A percentile compares a stretch with the other conserved stretches of the same genome.
Conservation (phyloP, 139 green algal genomes). For the Ettlia oleoabundans region DNA sequence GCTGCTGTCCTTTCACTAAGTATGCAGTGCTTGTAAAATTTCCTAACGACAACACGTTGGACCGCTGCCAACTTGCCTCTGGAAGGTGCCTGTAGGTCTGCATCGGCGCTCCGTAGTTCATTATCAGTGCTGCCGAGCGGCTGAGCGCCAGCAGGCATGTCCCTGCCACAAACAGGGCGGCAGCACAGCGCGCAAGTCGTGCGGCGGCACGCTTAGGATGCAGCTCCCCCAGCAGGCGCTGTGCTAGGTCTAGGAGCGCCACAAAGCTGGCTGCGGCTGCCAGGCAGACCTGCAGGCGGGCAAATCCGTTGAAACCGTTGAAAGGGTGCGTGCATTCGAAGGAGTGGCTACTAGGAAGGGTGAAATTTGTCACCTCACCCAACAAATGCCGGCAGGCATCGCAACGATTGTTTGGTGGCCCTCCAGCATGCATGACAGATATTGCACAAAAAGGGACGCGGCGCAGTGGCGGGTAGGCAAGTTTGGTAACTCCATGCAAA, state of each 20-base stretch:
- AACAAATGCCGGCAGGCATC: not conserved
- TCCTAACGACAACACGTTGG: not conserved
- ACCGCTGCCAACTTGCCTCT: not conserved
- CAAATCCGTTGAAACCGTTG: not conserved
- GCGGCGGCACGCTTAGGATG: not conserved
- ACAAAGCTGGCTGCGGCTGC: slow-evolving; percentile 59
- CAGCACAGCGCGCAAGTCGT: not conserved
- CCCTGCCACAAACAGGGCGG: not conserved
- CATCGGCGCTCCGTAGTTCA: slow-evolving; percentile 67
- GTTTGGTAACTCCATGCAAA: not conserved
- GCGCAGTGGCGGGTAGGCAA: not conserved
- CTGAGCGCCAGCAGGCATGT: slow-evolving; percentile 40
- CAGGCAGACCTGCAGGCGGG: slow-evolving; percentile 66
- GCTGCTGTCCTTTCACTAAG: too few species aligned
- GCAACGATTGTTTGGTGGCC: too few species aligned
- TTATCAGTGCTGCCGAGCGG: slow-evolving; percentile 45
- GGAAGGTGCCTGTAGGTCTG: slow-evolving; percentile 45
- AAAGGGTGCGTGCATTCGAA: not conserved
- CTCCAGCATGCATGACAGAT: too few species aligned
- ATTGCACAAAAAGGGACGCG: not conserved
- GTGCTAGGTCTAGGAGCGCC: not conserved
- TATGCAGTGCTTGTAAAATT: too few species aligned
- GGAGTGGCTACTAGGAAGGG: too few species aligned
- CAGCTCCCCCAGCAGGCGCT: not conserved
- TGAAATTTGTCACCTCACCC: too few species aligned